Base-by-base conservation (phyloP, 108 stramenopile species). In the Fragilaria radians region DNA sequence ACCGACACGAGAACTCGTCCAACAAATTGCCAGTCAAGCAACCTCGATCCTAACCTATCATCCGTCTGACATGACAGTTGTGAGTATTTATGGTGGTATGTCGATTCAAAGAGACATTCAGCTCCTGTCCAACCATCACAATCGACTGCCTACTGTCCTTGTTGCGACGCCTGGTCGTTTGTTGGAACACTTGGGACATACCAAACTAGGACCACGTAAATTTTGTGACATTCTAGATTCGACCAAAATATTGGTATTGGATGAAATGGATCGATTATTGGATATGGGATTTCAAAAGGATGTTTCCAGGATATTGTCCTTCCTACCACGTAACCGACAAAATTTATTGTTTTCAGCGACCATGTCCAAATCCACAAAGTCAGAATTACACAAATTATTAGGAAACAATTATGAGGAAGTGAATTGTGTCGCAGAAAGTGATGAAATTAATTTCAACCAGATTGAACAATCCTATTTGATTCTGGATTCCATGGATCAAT, bases 321-420 rank as follows among this genome's bases (percentile, higher is more conserved):
- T 53, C 63, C 24, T 98, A 30, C 88, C 94, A 2, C 32, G 72
- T 46, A 78, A 75, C 19, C 81, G 95, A 27, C 97, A 96, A 61
- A 95, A 93, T 3, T 67, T 98, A n/a, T 66, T 98, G 5, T 98
- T 98, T 72, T 93, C 91, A 28, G 97, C 97, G 14, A 98, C 97
- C 17, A 54, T 96, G 17, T 88, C 95, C 23, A 62, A 62, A 23
- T 66, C 66, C 28, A 55, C 95, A 24, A 71, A 78, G 57, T 55
- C 47, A 7, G 68, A 92, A 46, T 80, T 94, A 46, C 54, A 56
- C 46, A 66, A 73, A 17, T 62, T 30, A 7, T 57, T 82, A 69
- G 63, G 75, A 29, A 49, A 48, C 28, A 63, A 80, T 36, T 81
- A 61, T 65, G 49, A 61, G 2, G 76, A 80, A 54, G 70, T 88